These are phyloP conservation scores for Nicotiana benthamiana DNA, from an alignment of 257 asterid genomes.

Conservation along the genomic window DNA sequence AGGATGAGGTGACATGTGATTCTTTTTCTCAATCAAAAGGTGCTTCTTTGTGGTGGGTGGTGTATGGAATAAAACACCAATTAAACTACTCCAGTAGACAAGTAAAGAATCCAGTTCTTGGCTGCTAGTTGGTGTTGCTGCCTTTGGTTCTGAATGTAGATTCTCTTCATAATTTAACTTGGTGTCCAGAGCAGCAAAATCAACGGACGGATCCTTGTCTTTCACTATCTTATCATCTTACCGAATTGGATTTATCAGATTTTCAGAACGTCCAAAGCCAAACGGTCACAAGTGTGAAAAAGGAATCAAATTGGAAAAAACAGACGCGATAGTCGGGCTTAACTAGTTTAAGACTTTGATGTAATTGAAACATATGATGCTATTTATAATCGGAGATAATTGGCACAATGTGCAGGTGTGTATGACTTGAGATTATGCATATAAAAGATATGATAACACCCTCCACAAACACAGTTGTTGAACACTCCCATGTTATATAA, in stretches of 20 bases:
- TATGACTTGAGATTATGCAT: not conserved
- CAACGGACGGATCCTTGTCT: not conserved
- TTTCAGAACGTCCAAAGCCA: not conserved
- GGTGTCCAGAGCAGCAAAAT: not conserved
- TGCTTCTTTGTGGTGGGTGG: not conserved
- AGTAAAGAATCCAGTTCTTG: constrained; percentile 44
- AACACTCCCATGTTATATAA: not conserved
- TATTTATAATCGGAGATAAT: not conserved
- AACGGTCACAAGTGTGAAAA: not conserved
- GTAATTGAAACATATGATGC: not conserved
- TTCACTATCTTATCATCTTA: not conserved
- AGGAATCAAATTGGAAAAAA: not conserved
- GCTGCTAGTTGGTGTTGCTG: not conserved
- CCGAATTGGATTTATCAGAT: not conserved
- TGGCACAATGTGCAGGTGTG: not conserved
- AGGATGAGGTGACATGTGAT: not conserved
- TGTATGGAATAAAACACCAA: not conserved
- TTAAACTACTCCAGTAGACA: constrained; percentile 4
- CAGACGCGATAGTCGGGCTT: not conserved
- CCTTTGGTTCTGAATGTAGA: not conserved
- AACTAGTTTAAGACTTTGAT: not conserved
- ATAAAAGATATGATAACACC: not conserved
- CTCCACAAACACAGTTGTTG: not conserved
- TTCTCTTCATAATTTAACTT: not conserved
- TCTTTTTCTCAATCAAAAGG: constrained; percentile 10